Evolutionary conservation across 148 eudicot genomes (phyloP), one percentile per base, ranked within the genome.

Genomic region (Rhododendron griersonianum): DNA sequence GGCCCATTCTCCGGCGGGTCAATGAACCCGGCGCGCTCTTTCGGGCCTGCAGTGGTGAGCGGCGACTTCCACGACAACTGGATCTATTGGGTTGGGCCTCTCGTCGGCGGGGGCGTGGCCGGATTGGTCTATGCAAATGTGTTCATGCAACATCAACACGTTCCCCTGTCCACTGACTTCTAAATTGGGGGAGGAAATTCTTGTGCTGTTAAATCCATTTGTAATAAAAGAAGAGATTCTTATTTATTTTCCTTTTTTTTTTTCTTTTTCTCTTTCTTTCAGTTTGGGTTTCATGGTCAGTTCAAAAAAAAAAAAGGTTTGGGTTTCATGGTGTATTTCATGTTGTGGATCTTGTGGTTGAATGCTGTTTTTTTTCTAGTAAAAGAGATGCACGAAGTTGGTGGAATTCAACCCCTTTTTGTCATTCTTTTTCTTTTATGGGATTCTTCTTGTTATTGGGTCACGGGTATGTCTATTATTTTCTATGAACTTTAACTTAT

Each of bases 1-100:
- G 98, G 98, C 47, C 94, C 98, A 18, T 96, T 96, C 88, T 93
- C 95, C 2, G 98, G 98, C 35, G 98, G 98, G 57, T 95, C 98
- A 3, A 96, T 94, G 98, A 96, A 96, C 93, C 98, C 98, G 3
- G 98, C 98, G 81, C 90, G 98, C 1, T 94, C 96, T 0, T 94
- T 94, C 33, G 98, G 98, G 16, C 98, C 98, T 0, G 98, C 97
- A 2, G 92, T 95, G 2, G 98, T 91, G 2, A 92, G 94, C 84
- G 93, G 94, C 2, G 88, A 94, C 87, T 95, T 90, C 90, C 84
- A 85, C 21, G 92, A 89, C 61, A 87, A 89, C 92, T 95, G 98
- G 98, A 90, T 96, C 85, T 96, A 96, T 87, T 96, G 98, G 98
- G 95, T 91, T 55, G 98, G 98, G 13, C 98, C 98, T 23, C 95